Percentiles rank a stretch among this genome's conserved stretches.
These are phyloP conservation scores for Chlorella vulgaris DNA, from an alignment of 139 green algal genomes.

Conservation along the genomic window DNA sequence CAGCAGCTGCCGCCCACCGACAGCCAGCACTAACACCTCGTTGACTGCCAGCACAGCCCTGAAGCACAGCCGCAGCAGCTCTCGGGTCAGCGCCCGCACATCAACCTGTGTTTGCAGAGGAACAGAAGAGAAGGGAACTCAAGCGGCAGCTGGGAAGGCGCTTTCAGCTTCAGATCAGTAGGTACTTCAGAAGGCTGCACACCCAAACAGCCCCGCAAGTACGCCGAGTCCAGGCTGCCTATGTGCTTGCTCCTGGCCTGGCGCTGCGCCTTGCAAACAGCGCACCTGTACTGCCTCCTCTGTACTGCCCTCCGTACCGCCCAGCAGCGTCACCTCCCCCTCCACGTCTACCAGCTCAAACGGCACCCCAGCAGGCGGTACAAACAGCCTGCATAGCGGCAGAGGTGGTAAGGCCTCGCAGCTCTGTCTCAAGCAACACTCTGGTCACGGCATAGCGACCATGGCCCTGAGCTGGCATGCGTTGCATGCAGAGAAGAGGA, in stretches of 20 bases:
- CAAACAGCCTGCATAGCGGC: constrained; percentile 37
- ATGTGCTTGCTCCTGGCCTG: too few species aligned
- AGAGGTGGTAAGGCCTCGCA: not conserved
- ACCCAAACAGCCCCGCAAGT: not conserved
- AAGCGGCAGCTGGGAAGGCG: too few species aligned
- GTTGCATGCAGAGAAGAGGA: not conserved
- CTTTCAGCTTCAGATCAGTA: too few species aligned
- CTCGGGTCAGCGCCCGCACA: constrained; percentile 2
- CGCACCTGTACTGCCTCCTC: not conserved
- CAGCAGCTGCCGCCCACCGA: constrained; percentile 28
- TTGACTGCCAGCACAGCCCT: constrained; percentile 46
- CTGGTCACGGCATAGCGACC: not conserved
- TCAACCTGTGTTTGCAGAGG: constrained; percentile 42
- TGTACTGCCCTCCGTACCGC: not conserved
- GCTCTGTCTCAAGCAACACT: not conserved
- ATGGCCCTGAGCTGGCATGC: too few species aligned
- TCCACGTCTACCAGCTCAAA: constrained; percentile 52
- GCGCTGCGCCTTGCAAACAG: too few species aligned
- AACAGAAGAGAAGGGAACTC: not conserved
- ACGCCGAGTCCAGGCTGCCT: too few species aligned
- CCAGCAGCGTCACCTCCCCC: constrained; percentile 48
- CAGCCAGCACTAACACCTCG: constrained; percentile 38
- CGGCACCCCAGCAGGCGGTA: constrained; percentile 10
- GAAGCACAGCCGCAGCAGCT: constrained; percentile 36
- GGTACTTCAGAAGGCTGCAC: too few species aligned